Evolutionary conservation across 352 stramenopile species (phyloP).

Genomic region (Phytopythium kandeliae): DNA sequence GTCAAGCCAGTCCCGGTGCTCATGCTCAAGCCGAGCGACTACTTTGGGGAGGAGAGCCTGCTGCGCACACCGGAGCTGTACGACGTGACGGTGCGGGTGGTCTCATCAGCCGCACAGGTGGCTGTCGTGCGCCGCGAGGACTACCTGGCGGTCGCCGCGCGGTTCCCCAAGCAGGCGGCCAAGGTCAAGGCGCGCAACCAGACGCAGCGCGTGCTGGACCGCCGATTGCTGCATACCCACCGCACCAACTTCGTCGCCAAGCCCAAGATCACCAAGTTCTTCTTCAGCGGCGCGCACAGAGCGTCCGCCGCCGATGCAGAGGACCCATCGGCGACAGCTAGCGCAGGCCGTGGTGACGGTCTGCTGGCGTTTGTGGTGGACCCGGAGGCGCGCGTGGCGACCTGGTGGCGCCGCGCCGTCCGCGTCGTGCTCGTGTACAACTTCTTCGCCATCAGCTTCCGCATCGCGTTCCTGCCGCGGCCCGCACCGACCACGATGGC

Average conservation of each 20-base stretch:
- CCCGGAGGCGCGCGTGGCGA: constrained; percentile 32
- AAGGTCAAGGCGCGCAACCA: constrained; percentile 14
- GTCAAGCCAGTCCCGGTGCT: constrained; percentile 25
- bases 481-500: constrained; percentile 19
- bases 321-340: constrained; percentile 7
- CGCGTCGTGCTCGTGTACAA: constrained; percentile 46
- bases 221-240: constrained; percentile 15
- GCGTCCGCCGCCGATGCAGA: background rate
- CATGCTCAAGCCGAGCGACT: constrained; percentile 44
- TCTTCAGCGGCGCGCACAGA: constrained; percentile 8
- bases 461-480: constrained; percentile 33
- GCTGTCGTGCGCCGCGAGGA: constrained; percentile 35
- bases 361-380: constrained; percentile 21
- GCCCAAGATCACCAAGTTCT: constrained; percentile 33
- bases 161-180: constrained; percentile 32
- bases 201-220: constrained; percentile 12
- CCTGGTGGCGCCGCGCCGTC: constrained; percentile 56
- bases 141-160: constrained; percentile 25
- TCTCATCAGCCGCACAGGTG: constrained; percentile 40
- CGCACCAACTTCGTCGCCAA: constrained; percentile 40
- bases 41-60: constrained; percentile 61
- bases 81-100: constrained; percentile 45
- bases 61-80: constrained; percentile 21
- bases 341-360: constrained; percentile 3
- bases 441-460: constrained; percentile 44